Conservation (phyloP, 768 basidiomycete species). For the Artomyces pyxidatus region DNA sequence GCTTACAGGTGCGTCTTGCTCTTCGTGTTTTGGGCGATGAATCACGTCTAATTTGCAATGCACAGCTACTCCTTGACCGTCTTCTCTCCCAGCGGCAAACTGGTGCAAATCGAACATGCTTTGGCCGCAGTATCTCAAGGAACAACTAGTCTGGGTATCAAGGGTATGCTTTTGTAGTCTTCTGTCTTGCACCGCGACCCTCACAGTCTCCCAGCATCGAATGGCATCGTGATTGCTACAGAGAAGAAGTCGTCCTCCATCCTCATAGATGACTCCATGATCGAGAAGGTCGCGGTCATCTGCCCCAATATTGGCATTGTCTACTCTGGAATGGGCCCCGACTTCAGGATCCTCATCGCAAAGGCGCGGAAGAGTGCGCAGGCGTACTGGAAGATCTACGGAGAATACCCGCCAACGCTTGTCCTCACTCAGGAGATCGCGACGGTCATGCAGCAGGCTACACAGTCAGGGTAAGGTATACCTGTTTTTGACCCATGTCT, state of each 20-base stretch:
- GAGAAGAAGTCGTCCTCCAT: slow-evolving; percentile 99
- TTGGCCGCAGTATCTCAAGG: slow-evolving; percentile 93
- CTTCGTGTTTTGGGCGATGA: background rate
- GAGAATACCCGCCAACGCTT: slow-evolving; percentile 95
- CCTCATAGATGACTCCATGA: slow-evolving; percentile 94
- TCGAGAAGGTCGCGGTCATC: slow-evolving; percentile 95
- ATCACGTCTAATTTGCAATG: background rate
- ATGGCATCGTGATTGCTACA: slow-evolving; percentile 98
- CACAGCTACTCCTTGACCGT: slow-evolving; percentile 95
- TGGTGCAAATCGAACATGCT: slow-evolving; percentile 99
- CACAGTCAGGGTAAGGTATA: slow-evolving; percentile 82
- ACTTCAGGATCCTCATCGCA: slow-evolving; percentile 90
- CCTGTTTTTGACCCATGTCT: slow-evolving; percentile 20
- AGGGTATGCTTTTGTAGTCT: slow-evolving; percentile 48
- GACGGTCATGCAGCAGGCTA: slow-evolving; percentile 97
- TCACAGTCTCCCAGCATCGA: slow-evolving; percentile 59
- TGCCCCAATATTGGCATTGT: slow-evolving; percentile 99
- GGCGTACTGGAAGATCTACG: slow-evolving; percentile 98
- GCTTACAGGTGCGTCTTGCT: slow-evolving; percentile 27
- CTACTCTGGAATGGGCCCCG: slow-evolving; percentile 99
- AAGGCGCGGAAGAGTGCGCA: slow-evolving; percentile 97
- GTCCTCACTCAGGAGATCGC: slow-evolving; percentile 97
- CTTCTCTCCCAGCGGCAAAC: slow-evolving; percentile 97
- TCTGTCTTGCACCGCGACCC: slow-evolving; percentile 13
- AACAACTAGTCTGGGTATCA: slow-evolving; percentile 96